Conservation (phyloP, 2,329 filamentous ascomycete genomes). For the Xylaria arbuscula region DNA sequence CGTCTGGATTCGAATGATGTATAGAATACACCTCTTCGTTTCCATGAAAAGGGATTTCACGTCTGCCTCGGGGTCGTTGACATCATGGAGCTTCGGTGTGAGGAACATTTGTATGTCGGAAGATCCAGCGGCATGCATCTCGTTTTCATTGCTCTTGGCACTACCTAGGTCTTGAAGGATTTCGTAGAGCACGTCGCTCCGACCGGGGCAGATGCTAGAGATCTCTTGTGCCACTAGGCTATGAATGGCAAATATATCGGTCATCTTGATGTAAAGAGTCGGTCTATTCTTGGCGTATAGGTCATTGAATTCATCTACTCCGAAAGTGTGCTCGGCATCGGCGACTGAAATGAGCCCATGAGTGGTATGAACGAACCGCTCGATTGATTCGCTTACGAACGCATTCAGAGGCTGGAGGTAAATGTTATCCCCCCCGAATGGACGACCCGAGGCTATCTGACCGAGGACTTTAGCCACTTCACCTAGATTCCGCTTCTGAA, state of each 20-base stretch:
- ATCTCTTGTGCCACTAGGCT: slow-evolving; percentile 85
- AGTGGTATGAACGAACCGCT: slow-evolving; percentile 80
- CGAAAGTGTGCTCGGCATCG: slow-evolving; percentile 90
- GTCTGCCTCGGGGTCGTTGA: slow-evolving; percentile 92
- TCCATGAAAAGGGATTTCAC: slow-evolving; percentile 96
- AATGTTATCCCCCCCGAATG: slow-evolving; percentile 94
- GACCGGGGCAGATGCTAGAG: slow-evolving; percentile 77
- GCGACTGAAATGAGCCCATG: slow-evolving; percentile 82
- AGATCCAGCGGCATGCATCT: slow-evolving; percentile 86
- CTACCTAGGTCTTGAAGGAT: slow-evolving; percentile 94
- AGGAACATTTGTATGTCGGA: slow-evolving; percentile 92
- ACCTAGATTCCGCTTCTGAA: slow-evolving; percentile 90
- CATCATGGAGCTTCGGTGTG: slow-evolving; percentile 87
- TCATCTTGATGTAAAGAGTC: slow-evolving; percentile 99
- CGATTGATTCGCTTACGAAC: slow-evolving; percentile 86
- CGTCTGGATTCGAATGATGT: slow-evolving; percentile 96
- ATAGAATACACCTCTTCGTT: slow-evolving; percentile 95
- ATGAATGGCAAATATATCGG: slow-evolving; percentile 96
- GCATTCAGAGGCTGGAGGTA: slow-evolving; percentile 95
- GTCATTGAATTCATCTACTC: slow-evolving; percentile 99
- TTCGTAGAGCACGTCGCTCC: slow-evolving; percentile 90
- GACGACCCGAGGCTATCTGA: slow-evolving; percentile 86
- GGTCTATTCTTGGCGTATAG: slow-evolving; percentile 96
- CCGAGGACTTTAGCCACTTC: slow-evolving; percentile 93
- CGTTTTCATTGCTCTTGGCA: slow-evolving; percentile 94